phyloP scores from a whole-genome alignment of 2,329 filamentous ascomycete species.

The Colletotrichum somersetense region DNA sequence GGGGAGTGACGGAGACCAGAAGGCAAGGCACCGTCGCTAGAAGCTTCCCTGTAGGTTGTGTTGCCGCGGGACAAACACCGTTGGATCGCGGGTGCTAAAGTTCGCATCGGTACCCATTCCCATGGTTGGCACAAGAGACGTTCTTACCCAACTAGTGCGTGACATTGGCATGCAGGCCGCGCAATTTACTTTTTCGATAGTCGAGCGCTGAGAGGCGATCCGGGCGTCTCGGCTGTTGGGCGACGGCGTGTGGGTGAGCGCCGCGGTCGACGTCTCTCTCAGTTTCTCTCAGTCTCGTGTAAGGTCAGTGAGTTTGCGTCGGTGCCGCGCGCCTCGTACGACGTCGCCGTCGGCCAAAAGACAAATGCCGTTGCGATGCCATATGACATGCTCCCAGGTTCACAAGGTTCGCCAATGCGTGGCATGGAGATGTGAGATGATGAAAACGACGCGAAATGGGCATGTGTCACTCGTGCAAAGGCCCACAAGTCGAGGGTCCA shows the following conservation, averaged over 20 bases:
- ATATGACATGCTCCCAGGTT: constrained; percentile 13
- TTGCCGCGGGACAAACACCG: constrained; percentile 18
- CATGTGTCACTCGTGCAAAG: constrained; percentile 7
- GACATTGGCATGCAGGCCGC: constrained; percentile 13
- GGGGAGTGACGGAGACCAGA: constrained; percentile 20
- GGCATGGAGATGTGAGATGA: constrained; percentile 1
- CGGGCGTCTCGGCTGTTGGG: neutral
- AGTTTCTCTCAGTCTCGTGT: neutral
- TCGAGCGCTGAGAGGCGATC: constrained; percentile 22
- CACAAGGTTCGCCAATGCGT: constrained; percentile 15
- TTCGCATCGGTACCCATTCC: constrained; percentile 7
- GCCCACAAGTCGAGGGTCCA: constrained; percentile 9
- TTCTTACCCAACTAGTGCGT: neutral
- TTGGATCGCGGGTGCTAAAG: constrained; percentile 4
- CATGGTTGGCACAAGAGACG: neutral
- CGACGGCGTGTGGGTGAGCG: neutral
- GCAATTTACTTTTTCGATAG: constrained; percentile 23
- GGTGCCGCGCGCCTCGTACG: constrained; percentile 13
- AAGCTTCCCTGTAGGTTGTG: constrained; percentile 21
- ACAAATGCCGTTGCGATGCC: neutral
- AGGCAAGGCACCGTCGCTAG: constrained; percentile 25
- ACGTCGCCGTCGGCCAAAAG: neutral
- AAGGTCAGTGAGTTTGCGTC: neutral
- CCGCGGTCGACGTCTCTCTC: neutral
- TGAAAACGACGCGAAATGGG: neutral